phyloP scores from a whole-genome alignment of 1,139 yeast genomes.

The Waltiozyma sp. region DNA sequence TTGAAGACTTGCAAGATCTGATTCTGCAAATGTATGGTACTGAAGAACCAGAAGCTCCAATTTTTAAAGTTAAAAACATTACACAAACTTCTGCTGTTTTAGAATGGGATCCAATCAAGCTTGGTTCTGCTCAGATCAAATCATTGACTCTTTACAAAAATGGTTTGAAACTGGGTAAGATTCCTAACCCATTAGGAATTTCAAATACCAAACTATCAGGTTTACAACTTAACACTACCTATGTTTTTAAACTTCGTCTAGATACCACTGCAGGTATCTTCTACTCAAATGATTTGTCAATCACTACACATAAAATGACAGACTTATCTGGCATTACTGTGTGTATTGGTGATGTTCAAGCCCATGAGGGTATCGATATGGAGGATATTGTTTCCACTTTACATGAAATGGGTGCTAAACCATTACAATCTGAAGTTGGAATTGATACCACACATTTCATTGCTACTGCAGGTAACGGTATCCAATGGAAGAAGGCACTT shows the following conservation, averaged over 20 bases:
- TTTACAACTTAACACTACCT: slow-evolving; percentile 74
- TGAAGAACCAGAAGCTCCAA: slow-evolving; percentile 62
- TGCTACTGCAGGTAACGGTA: slow-evolving; percentile 54
- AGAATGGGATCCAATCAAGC: slow-evolving; percentile 81
- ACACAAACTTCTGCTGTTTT: slow-evolving; percentile 93
- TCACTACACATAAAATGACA: slow-evolving; percentile 92
- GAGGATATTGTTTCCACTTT: slow-evolving; percentile 59
- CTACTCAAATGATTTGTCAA: slow-evolving; percentile 53
- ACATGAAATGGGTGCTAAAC: slow-evolving; percentile 70
- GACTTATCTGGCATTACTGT: slow-evolving; percentile 89
- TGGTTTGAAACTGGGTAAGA: slow-evolving; percentile 67
- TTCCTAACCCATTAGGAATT: slow-evolving; percentile 74
- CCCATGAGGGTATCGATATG: slow-evolving; percentile 44
- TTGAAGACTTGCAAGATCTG: slow-evolving; percentile 59
- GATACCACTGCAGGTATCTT: slow-evolving; percentile 85
- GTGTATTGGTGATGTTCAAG: slow-evolving; percentile 73
- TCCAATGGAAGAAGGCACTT: slow-evolving; percentile 67
- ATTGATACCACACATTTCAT: slow-evolving; percentile 93
- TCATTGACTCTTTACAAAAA: slow-evolving; percentile 73
- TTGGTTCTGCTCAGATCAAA: slow-evolving; percentile 77
- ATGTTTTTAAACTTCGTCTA: slow-evolving; percentile 68
- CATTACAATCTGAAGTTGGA: slow-evolving; percentile 59
- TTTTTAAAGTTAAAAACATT: slow-evolving; percentile 59
- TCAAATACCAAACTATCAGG: slow-evolving; percentile 86
- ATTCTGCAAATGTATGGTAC: slow-evolving; percentile 67